Evolutionary conservation across 345 rosid species (phyloP).

Genomic region (Kernera saxatilis): DNA sequence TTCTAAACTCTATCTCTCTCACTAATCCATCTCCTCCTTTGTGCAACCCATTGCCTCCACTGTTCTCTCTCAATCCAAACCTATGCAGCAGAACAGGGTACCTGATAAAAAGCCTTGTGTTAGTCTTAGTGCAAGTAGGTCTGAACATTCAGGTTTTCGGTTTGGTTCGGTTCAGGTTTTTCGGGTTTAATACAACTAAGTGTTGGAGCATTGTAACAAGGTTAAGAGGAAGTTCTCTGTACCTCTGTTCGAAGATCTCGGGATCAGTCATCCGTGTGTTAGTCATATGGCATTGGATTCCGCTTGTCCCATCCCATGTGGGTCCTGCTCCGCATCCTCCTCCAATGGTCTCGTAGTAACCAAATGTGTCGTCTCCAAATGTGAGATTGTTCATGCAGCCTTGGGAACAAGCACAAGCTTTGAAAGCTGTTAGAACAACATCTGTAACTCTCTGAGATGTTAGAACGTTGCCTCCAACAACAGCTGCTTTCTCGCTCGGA

Average conservation of each 20-base stretch:
- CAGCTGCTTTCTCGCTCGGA: conserved; percentile 92
- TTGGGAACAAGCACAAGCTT: conserved; percentile 95
- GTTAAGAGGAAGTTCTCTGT: neutral
- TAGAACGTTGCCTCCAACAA: conserved; percentile 95
- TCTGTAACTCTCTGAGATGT: conserved; percentile 93
- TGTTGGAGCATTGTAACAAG: neutral
- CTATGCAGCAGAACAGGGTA: conserved; percentile 81
- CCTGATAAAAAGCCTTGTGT: conserved; percentile 14
- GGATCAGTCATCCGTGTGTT: conserved; percentile 99
- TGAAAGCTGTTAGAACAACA: conserved; percentile 77
- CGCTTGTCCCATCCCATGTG: conserved; percentile 83
- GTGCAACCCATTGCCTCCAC: conserved; percentile 75
- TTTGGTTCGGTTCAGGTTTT: too few relatives aligned
- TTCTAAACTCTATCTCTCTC: conserved; percentile 86
- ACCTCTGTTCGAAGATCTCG: conserved; percentile 90
- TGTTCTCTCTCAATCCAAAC: conserved; percentile 74
- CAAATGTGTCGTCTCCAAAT: conserved; percentile 80
- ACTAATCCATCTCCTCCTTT: conserved; percentile 86
- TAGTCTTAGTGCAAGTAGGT: neutral
- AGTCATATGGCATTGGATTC: conserved; percentile 98
- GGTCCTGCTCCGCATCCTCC: conserved; percentile 98
- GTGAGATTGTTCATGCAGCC: conserved; percentile 99
- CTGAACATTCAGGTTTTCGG: neutral
- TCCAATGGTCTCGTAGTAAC: conserved; percentile 93
- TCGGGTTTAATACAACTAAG: too few relatives aligned